Evolutionary conservation across 805 yeast species (phyloP), one percentile per base, ranked within the genome.

Genomic region (Osmozyma mogii): DNA sequence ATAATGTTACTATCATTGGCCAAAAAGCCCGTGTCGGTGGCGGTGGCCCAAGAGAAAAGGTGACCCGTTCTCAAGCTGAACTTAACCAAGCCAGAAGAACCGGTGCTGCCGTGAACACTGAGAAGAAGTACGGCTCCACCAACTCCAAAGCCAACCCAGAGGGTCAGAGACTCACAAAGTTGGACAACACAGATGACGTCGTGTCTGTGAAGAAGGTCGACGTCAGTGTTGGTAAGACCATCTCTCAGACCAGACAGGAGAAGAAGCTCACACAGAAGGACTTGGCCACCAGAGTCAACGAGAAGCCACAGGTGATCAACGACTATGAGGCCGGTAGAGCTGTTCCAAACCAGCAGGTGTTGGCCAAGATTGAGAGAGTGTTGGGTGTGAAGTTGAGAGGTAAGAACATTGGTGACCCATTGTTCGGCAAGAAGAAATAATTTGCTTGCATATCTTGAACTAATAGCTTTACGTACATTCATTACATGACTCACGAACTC

Each of bases 291-390:
- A 83, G 81, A 57, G 73, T 89, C 52, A 89, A 88, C 56, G 98
- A 92, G 65, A 92, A 92, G 68, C 96, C 96, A 38, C 85, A 79
- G 44, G 82, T 92, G 37, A 78, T 92, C 52, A 88, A 85, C 60
- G 98, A 92, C 53, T 92, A 92, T 60, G 98, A 92, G 67, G 84
- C 94, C 33, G 96, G 95, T 36, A 78, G 94, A 54, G 98, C 95
- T 25, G 75, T 82, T 43, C 98, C 98, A 35, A 88, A 84, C 67
- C 98, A 92, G 68, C 97, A 88, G 62, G 61, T 92, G 30, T 71
- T 92, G 49, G 88, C 81, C 32, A 92, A 92, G 67, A 63, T 92
- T 57, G 97, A 92, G 67, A 75, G 96, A 60, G 94, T 81, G 24
- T 69, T 92, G 47, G 97, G 97, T 44, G 81, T 92, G 41, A 92